Percentiles rank a stretch among this genome's conserved stretches.
Conservation (phyloP, 2,329 filamentous ascomycete species). For the Nigrograna mackinnonii region DNA sequence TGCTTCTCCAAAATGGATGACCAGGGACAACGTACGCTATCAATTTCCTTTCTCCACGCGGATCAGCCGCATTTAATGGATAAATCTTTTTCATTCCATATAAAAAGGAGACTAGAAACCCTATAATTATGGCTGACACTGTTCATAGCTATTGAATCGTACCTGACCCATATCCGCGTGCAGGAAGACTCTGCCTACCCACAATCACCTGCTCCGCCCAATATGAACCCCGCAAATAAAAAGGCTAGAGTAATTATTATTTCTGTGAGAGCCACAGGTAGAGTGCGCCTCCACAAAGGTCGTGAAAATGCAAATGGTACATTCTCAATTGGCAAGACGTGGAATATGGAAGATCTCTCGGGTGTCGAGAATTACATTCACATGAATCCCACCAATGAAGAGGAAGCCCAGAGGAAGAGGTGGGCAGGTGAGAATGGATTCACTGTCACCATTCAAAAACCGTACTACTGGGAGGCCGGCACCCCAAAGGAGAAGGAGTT, state of each 20-base stretch:
- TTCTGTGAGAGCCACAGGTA: conserved; percentile 86
- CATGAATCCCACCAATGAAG: conserved; percentile 59
- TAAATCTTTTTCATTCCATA: not conserved
- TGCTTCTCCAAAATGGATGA: conserved; percentile 90
- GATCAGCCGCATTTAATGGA: not conserved
- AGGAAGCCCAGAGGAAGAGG: conserved; percentile 64
- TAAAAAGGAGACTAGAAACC: too few species aligned
- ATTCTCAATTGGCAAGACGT: conserved; percentile 98
- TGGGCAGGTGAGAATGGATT: conserved; percentile 89
- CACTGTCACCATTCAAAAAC: conserved; percentile 84
- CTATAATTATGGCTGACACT: too few species aligned
- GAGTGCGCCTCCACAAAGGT: conserved; percentile 95
- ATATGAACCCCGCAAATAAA: conserved; percentile 72
- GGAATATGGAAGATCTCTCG: conserved; percentile 89
- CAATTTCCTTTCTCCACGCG: too few species aligned
- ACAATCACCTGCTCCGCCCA: conserved; percentile 80
- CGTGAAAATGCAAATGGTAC: conserved; percentile 92
- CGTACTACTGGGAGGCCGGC: conserved; percentile 95
- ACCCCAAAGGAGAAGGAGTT: conserved; percentile 98
- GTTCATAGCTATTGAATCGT: conserved; percentile 92
- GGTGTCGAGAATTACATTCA: conserved; percentile 81
- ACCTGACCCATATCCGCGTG: conserved; percentile 96
- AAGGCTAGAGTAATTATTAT: conserved; percentile 93
- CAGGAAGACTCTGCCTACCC: conserved; percentile 84
- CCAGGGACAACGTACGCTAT: conserved; percentile 76